Base-by-base conservation (phyloP, 192 early-diverging fungal genomes). In the Coemansia sp. region DNA sequence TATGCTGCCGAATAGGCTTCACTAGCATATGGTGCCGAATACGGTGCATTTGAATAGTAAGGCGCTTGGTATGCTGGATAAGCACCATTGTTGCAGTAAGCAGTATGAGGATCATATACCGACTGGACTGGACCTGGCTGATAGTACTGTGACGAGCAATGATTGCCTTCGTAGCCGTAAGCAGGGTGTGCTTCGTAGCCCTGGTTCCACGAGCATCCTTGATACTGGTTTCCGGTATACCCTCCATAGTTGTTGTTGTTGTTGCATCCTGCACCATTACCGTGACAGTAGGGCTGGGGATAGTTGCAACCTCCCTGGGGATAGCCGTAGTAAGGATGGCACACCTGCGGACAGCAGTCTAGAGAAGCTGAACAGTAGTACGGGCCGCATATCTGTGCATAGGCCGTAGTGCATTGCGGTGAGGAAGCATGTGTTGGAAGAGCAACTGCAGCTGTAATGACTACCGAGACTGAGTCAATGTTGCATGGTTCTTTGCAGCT, bases 21-120 rank as follows among this genome's bases (percentile, higher is more conserved):
- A 17, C 34, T 39, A 47, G 27, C 23, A 27, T 39, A 53, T 9
- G 51, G 51, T 33, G 51, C 33, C 33, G 18, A 13, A 17, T 17
- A 23, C 46, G 46, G 46, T 23, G 18, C 22, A 21, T 12, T 39
- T 6, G 11, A 38, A 37, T 34, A 53, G 15, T 11, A 19, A 1
- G 51, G n/a, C 14, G 30, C 51, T 15, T 34, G 25, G 48, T 30
- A 50, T 27, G 25, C 48, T 8, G 48, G 13, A 9, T 50, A 23
- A 2, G 48, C 22, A 50, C 24, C 25, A 23, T 50, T 30, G 27
- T 30, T 30, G 41, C 17, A 42, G 9, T n/a, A 42, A 9, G 25
- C 48, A 13, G 48, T 30, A 14, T 50, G 48, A 9, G 48, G 48
- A 50, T 50, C 25, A 25, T 50, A 50, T 13, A 50, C 48, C 18